Conservation (phyloP, 805 yeast species). For the Kazachstania bromeliacearum region DNA sequence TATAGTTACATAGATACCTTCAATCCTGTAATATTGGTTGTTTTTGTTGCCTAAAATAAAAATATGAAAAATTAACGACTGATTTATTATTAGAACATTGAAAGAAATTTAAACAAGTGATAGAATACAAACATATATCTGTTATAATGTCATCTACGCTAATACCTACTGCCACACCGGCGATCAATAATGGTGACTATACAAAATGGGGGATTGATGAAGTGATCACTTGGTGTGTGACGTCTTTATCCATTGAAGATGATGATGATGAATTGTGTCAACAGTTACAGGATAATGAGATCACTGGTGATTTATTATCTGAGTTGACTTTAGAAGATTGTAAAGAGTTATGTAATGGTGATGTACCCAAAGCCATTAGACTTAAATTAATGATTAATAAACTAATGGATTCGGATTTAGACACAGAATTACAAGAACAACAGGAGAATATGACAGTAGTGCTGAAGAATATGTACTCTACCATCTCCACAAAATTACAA, state of each 20-base stretch:
- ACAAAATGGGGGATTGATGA: constrained; percentile 20
- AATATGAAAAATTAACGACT: too few relatives aligned
- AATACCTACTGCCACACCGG: not conserved
- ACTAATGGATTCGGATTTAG: constrained; percentile 30
- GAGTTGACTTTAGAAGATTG: constrained; percentile 63
- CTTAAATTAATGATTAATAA: constrained; percentile 53
- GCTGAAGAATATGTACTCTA: constrained; percentile 18
- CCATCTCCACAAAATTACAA: constrained; percentile 20
- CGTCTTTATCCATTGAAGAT: constrained; percentile 11
- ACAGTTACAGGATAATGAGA: constrained; percentile 16
- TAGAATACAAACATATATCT: too few relatives aligned
- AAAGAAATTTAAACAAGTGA: too few relatives aligned
- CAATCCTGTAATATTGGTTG: not conserved
- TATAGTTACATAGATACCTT: too few relatives aligned
- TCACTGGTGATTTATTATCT: constrained; percentile 55
- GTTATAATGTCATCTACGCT: not conserved
- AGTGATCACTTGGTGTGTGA: constrained; percentile 20
- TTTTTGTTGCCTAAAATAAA: not conserved
- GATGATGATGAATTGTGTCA: constrained; percentile 11
- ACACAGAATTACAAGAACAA: constrained; percentile 16
- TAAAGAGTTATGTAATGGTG: constrained; percentile 55
- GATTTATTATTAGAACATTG: too few relatives aligned
- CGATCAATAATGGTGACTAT: constrained; percentile 1
- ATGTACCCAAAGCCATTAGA: constrained; percentile 46
- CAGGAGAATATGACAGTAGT: constrained; percentile 27